A percentile compares a stretch with the other conserved stretches of the same genome.
Evolutionary conservation across 345 rosid genomes (phyloP).

Genomic region (Eucalyptus caleyi): DNA sequence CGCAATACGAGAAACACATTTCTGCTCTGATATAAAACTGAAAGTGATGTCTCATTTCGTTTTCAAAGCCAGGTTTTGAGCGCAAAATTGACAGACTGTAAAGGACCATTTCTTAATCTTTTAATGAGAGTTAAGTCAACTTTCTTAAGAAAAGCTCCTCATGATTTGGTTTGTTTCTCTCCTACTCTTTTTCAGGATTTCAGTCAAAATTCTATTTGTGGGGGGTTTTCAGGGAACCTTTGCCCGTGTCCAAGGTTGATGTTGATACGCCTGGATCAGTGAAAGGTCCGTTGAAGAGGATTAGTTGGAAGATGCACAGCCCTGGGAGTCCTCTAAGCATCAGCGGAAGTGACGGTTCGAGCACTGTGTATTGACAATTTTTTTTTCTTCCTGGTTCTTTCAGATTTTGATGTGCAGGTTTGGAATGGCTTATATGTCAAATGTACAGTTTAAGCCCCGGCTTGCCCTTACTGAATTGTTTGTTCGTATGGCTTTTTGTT

Average conservation of each 20-base stretch:
- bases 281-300: not conserved
- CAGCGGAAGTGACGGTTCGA: not conserved
- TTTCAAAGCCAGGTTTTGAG: not conserved
- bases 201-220: slow-evolving; percentile 43
- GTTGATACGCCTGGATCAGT: not conserved
- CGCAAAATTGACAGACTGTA: not conserved
- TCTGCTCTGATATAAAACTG: not conserved
- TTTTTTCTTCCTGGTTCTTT: not conserved
- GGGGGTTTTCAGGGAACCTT: slow-evolving; percentile 52
- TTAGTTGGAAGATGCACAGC: not conserved
- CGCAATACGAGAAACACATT: not conserved
- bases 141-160: not conserved
- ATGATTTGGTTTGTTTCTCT: not conserved
- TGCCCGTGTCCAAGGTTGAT: not conserved
- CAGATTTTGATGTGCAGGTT: not conserved
- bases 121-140: not conserved
- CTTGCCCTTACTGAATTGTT: not conserved
- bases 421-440: not conserved
- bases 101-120: not conserved
- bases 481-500: not conserved
- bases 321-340: not conserved
- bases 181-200: slow-evolving; percentile 24
- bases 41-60: not conserved
- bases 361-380: not conserved
- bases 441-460: not conserved